Conservation (phyloP, 2,329 filamentous ascomycete species). For the Colletotrichum orbiculare region DNA sequence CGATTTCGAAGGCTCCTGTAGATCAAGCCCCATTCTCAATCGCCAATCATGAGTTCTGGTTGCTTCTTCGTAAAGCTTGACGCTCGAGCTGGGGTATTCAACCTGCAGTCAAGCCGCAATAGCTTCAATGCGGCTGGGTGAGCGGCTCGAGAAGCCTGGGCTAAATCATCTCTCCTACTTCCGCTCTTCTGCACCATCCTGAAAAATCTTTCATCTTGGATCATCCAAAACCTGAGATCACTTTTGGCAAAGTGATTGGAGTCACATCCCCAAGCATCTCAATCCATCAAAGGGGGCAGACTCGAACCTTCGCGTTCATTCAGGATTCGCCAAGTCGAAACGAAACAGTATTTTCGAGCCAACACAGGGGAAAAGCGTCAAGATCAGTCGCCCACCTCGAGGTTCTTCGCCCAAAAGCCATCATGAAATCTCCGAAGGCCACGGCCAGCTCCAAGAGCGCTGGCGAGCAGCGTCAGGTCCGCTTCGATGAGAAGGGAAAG, state of each 20-base stretch:
- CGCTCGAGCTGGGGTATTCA: too few relatives aligned
- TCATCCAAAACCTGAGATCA: neutral
- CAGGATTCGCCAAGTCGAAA: neutral
- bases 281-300: neutral
- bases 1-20: too few relatives aligned
- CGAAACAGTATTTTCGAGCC: too few relatives aligned
- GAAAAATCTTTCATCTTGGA: neutral
- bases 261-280: neutral
- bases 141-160: too few relatives aligned
- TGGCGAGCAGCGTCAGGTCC: constrained; percentile 24
- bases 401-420: neutral
- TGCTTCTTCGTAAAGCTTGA: too few relatives aligned
- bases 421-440: constrained; percentile 33
- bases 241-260: neutral
- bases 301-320: neutral
- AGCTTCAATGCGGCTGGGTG: too few relatives aligned
- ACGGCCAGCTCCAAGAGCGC: constrained; percentile 30
- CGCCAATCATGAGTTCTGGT: too few relatives aligned
- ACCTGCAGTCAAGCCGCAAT: too few relatives aligned
- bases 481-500: constrained; percentile 15
- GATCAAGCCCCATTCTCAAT: too few relatives aligned
- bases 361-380: too few relatives aligned
- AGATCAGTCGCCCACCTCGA: too few relatives aligned
- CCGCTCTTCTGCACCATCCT: too few relatives aligned
- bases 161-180: neutral